phyloP scores from a whole-genome alignment of 495 filamentous ascomycete genomes.

The Lophiotrema nucula region DNA sequence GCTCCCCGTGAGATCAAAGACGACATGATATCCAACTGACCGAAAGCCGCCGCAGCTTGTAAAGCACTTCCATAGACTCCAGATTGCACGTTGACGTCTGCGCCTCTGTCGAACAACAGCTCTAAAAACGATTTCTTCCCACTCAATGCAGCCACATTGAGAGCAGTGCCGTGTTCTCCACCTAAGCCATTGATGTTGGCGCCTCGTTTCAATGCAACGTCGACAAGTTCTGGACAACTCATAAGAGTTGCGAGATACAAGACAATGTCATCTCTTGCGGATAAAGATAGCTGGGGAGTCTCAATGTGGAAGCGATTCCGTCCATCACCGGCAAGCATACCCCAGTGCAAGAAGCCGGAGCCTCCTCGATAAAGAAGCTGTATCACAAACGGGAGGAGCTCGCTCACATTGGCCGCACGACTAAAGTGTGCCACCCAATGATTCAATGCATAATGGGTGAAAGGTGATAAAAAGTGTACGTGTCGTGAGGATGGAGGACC shows the following conservation, averaged over 20 bases:
- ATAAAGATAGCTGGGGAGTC: background rate
- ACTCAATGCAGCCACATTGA: background rate
- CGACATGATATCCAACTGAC: background rate
- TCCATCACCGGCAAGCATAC: background rate
- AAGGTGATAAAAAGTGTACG: no score
- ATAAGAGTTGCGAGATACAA: conserved; percentile 3
- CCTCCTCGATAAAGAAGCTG: background rate
- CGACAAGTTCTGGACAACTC: background rate
- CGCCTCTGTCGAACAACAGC: background rate
- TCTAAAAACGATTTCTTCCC: background rate
- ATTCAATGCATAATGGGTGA: background rate
- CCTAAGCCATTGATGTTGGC: background rate
- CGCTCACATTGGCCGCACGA: background rate
- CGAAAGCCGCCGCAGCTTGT: background rate
- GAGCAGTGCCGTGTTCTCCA: conserved; percentile 2
- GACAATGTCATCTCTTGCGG: background rate
- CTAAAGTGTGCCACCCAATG: conserved; percentile 7
- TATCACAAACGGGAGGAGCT: background rate
- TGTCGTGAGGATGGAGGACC: no score
- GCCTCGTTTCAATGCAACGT: background rate
- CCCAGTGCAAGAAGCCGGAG: conserved; percentile 2
- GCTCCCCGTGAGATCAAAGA: background rate
- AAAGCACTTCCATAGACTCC: conserved; percentile 2
- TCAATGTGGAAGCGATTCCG: conserved; percentile 1
- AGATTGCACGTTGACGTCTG: background rate